A percentile compares a stretch with the other conserved stretches of the same genome.
These are phyloP conservation scores for Ilyonectria destructans DNA, from an alignment of 2,329 filamentous ascomycete species.

Conservation along the genomic window DNA sequence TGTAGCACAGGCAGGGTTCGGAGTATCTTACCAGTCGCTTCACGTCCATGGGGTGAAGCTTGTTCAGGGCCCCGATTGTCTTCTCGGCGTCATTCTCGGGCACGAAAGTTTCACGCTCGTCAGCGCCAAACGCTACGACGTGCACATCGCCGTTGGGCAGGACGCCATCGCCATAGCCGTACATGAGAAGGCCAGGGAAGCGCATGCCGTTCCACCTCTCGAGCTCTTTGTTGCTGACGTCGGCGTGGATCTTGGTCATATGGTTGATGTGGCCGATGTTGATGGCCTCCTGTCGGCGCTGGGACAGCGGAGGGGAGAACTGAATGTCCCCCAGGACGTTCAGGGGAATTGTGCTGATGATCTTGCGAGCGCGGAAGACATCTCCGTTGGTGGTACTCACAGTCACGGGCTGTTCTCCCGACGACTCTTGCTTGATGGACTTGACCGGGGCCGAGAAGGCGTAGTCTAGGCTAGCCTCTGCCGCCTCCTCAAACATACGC, in stretches of 20 bases:
- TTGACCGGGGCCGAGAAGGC: conserved; percentile 46
- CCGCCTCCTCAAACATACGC: conserved; percentile 49
- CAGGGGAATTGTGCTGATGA: conserved; percentile 42
- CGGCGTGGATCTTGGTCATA: conserved; percentile 42
- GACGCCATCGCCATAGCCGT: conserved; percentile 34
- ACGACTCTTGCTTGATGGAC: conserved; percentile 19
- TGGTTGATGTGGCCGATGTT: conserved; percentile 38
- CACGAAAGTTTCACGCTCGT: conserved; percentile 25
- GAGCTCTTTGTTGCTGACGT: conserved; percentile 38
- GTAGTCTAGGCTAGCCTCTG: conserved; percentile 45
- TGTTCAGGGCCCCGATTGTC: conserved; percentile 26
- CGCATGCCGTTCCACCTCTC: conserved; percentile 37
- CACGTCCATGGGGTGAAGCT: conserved; percentile 36
- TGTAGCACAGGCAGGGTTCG: too few species aligned
- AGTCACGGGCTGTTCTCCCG: neutral
- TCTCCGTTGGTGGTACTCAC: conserved; percentile 15
- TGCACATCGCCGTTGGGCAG: conserved; percentile 31
- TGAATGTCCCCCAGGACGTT: conserved; percentile 28
- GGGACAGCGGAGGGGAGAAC: conserved; percentile 20
- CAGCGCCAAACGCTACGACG: conserved; percentile 30
- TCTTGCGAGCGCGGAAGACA: conserved; percentile 38
- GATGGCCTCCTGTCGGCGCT: conserved; percentile 24
- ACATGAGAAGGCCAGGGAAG: conserved; percentile 36
- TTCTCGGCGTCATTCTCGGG: conserved; percentile 34
- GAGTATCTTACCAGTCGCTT: conserved; percentile 25